Evolutionary conservation across 2,329 filamentous ascomycete genomes (phyloP).

Genomic region (Sporothrix inflata): DNA sequence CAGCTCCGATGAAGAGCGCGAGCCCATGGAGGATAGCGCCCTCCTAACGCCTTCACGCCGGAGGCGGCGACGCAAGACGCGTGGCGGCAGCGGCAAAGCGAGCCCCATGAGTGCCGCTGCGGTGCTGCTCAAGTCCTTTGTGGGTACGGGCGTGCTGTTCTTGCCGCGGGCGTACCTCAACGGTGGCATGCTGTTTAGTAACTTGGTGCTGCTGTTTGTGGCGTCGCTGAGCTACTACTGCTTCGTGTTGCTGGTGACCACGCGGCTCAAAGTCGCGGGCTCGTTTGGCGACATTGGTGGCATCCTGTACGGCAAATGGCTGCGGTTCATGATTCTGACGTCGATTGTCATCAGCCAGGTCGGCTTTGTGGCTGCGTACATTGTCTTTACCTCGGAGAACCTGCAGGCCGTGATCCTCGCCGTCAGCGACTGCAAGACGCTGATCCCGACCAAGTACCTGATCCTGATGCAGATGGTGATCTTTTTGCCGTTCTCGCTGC

Average conservation of each 20-base stretch:
- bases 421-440: conserved; percentile 82
- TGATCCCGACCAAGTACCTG: conserved; percentile 84
- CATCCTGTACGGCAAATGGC: conserved; percentile 85
- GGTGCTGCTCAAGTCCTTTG: conserved; percentile 93
- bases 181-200: conserved; percentile 96
- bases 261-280: conserved; percentile 81
- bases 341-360: conserved; percentile 96
- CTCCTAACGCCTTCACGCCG: conserved; percentile 76
- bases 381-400: conserved; percentile 95
- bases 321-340: conserved; percentile 82
- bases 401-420: conserved; percentile 92
- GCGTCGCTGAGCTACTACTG: conserved; percentile 93
- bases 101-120: conserved; percentile 78
- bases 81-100: conserved; percentile 74
- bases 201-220: conserved; percentile 82
- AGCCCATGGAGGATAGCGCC: conserved; percentile 86
- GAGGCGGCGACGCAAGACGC: conserved; percentile 75
- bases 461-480: conserved; percentile 95
- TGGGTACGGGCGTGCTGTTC: conserved; percentile 94
- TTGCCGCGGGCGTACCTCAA: conserved; percentile 91
- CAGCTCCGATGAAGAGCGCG: conserved; percentile 65
- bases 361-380: conserved; percentile 93
- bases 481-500: conserved; percentile 89
- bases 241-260: conserved; percentile 90
- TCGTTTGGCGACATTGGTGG: conserved; percentile 98